Percentiles rank a stretch among this genome's conserved stretches.
These are phyloP conservation scores for Arthrobotrys pseudoclavata DNA, from an alignment of 2,329 filamentous ascomycete species.

Conservation along the genomic window DNA sequence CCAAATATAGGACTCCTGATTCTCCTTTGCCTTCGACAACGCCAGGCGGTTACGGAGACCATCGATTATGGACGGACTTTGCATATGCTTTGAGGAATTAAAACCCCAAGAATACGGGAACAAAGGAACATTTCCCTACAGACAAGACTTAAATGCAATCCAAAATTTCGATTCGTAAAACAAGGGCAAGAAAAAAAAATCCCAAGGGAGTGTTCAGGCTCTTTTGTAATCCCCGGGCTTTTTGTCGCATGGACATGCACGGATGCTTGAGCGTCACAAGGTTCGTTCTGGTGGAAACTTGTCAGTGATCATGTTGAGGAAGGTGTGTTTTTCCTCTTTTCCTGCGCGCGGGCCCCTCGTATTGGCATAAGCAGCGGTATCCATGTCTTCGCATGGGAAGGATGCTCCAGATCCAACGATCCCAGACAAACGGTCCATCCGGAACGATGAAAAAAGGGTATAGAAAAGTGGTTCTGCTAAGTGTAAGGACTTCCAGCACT, in stretches of 20 bases:
- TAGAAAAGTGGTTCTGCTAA: constrained; percentile 48
- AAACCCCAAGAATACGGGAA: neutral
- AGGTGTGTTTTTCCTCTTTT: constrained; percentile 18
- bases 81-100: constrained; percentile 1
- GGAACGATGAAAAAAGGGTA: constrained; percentile 37
- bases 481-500: constrained; percentile 44
- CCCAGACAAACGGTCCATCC: constrained; percentile 47
- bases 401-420: constrained; percentile 54
- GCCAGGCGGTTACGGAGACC: constrained; percentile 21
- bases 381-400: constrained; percentile 43
- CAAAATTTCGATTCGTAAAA: constrained; percentile 13
- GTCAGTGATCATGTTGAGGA: constrained; percentile 32
- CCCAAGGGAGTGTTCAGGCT: constrained; percentile 21
- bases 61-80: constrained; percentile 6
- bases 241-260: constrained; percentile 58
- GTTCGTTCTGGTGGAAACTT: constrained; percentile 33
- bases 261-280: constrained; percentile 59
- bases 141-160: neutral
- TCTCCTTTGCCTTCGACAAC: constrained; percentile 2
- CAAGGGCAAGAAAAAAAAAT: neutral
- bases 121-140: constrained; percentile 3
- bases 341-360: constrained; percentile 38
- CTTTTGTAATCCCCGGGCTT: constrained; percentile 18
- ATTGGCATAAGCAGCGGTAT: constrained; percentile 55
- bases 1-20: constrained; percentile 14